Percentiles rank a stretch among this genome's conserved stretches.
phyloP scores from a whole-genome alignment of 2,329 filamentous ascomycete genomes.

The Colletotrichum truncatum region DNA sequence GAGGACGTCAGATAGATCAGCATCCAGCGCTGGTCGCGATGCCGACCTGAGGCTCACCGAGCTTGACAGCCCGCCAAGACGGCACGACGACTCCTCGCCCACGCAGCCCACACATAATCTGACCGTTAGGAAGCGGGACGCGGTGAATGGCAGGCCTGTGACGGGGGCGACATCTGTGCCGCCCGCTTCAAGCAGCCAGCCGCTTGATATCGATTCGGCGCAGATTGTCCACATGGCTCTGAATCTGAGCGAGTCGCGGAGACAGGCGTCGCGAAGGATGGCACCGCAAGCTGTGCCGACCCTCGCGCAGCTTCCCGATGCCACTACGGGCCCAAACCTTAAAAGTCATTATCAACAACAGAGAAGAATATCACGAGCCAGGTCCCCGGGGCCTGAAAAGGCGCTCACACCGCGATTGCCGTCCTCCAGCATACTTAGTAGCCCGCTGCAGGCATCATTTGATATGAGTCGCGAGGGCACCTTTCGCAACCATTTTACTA shows the following conservation, averaged over 20 bases:
- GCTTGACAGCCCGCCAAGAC: conserved; percentile 2
- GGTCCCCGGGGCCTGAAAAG: conserved; percentile 65
- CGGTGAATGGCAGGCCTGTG: conserved; percentile 34
- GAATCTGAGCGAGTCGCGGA: conserved; percentile 83
- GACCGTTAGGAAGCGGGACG: conserved; percentile 27
- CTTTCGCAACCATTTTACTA: conserved; percentile 75
- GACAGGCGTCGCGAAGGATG: conserved; percentile 68
- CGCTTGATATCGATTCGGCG: conserved; percentile 77
- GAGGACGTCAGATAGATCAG: conserved; percentile 15
- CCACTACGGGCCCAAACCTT: conserved; percentile 65
- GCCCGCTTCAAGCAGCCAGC: conserved; percentile 34
- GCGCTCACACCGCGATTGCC: conserved; percentile 49
- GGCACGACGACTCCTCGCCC: conserved; percentile 14
- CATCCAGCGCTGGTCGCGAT: conserved; percentile 21
- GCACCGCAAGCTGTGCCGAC: conserved; percentile 60
- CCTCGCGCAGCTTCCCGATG: conserved; percentile 62
- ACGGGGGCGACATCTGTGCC: conserved; percentile 25
- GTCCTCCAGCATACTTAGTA: conserved; percentile 50
- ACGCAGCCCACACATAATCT: conserved; percentile 9
- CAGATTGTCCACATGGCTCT: conserved; percentile 95
- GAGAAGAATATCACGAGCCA: conserved; percentile 67
- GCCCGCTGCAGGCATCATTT: conserved; percentile 57
- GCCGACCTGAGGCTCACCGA: neutral
- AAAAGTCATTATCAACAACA: conserved; percentile 78
- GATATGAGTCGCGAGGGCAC: conserved; percentile 52